Evolutionary conservation across 345 rosid species (phyloP).

Genomic region (Eucalyptus pauciflora): DNA sequence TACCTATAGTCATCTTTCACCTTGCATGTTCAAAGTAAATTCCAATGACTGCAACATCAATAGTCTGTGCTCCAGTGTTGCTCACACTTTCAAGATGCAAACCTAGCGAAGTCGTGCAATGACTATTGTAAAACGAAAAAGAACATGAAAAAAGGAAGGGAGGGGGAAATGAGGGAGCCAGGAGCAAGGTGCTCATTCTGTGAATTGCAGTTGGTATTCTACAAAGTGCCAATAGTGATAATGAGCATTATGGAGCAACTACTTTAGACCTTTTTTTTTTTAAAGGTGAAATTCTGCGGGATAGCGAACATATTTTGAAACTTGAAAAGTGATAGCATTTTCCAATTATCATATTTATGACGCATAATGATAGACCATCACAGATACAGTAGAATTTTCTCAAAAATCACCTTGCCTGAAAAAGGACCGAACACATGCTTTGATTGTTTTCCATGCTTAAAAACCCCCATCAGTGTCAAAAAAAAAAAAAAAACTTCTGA

Average conservation of each 20-base stretch:
- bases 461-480: not conserved
- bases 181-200: not conserved
- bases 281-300: not conserved
- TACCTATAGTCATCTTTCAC: not conserved
- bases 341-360: not conserved
- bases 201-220: not conserved
- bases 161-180: not conserved
- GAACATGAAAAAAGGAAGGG: not conserved
- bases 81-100: not conserved
- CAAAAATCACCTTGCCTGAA: not conserved
- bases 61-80: not conserved
- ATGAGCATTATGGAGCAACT: not conserved
- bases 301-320: not conserved
- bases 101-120: not conserved
- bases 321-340: not conserved
- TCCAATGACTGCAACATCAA: not conserved
- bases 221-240: not conserved
- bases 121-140: not conserved
- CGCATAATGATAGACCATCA: not conserved
- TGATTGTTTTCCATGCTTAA: not conserved
- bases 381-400: not conserved
- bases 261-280: not conserved
- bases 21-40: not conserved
- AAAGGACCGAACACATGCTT: not conserved
- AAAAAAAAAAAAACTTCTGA: not conserved